Evolutionary conservation across 2,329 filamentous ascomycete species (phyloP).

Genomic region (Aureobasidium zeae): DNA sequence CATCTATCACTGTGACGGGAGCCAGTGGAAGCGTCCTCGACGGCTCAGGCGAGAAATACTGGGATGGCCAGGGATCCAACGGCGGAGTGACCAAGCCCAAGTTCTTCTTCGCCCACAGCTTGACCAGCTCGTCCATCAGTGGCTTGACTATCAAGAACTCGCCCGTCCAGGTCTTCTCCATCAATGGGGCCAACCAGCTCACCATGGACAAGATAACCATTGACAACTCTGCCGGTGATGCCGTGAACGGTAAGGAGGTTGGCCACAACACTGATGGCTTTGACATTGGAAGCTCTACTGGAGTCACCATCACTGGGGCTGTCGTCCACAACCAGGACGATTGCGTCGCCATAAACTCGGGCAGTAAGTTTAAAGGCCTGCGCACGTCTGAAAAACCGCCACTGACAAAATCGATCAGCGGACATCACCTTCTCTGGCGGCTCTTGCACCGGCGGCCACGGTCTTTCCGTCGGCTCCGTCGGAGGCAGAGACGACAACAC

Average conservation of each 20-base stretch:
- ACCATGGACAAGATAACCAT: constrained; percentile 44
- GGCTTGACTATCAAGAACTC: constrained; percentile 45
- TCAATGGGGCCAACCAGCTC: constrained; percentile 38
- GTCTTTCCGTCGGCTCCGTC: constrained; percentile 47
- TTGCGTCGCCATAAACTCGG: constrained; percentile 27
- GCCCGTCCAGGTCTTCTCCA: constrained; percentile 45
- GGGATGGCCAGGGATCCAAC: constrained; percentile 52
- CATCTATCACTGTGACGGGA: constrained; percentile 45
- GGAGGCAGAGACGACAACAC: constrained; percentile 44
- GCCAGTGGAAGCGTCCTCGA: constrained; percentile 46
- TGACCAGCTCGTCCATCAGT: constrained; percentile 42
- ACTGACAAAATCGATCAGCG: constrained; percentile 12
- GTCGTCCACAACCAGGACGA: constrained; percentile 27
- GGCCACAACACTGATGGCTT: constrained; percentile 28
- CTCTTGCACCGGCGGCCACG: constrained; percentile 43
- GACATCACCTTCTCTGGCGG: constrained; percentile 35
- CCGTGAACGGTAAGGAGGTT: constrained; percentile 40
- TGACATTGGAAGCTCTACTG: constrained; percentile 22
- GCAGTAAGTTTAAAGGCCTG: constrained; percentile 20
- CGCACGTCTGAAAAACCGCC: background rate
- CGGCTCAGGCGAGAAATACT: constrained; percentile 49
- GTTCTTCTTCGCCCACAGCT: constrained; percentile 49
- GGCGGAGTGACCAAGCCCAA: constrained; percentile 56
- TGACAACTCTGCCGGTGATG: constrained; percentile 48
- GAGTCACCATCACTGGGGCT: constrained; percentile 22